Evolutionary conservation across 2,329 filamentous ascomycete species (phyloP), one percentile per base, ranked within the genome.

Genomic region (Fusarium torreyae): DNA sequence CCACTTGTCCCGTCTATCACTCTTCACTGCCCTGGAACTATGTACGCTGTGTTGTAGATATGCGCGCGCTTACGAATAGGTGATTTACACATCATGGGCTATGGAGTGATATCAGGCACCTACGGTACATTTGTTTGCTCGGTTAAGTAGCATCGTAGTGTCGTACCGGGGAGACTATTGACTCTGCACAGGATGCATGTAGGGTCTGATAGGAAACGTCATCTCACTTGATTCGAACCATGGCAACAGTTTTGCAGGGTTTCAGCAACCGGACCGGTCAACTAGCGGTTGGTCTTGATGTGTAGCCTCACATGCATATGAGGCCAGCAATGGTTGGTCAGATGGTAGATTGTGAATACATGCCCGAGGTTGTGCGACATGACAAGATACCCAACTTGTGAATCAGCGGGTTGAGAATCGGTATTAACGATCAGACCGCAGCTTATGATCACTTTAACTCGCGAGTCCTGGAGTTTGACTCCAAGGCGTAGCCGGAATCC

Each of bases 31-130:
- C 59, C 54, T 51, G 53, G 44, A 17, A 31, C 26, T 49, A 43
- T 39, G 31, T 40, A 20, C 57, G 51, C 22, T 58, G 59, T 36
- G 59, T 58, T 64, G 39, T 53, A 31, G 60, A 42, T 52, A 48
- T 70, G 63, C 49, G 66, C 56, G 66, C 57, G 67, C 40, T 59
- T 68, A 51, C 72, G 65, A 75, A 75, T 74, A 38, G 45, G 53
- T 66, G 43, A 44, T 40, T 58, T 58, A 64, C 67, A 72, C 72
- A 74, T 72, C 52, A 66, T 39, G 22, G 14, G 9, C 33, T 36
- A 50, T 66, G 31, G 50, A 42, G 61, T 44, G 66, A 66, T 61
- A 46, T 42, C 18, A 11, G 34, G 45, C 34, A 61, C 22, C 22
- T 24, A 7, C 22, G 22, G 36, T 38, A 40, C 39, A 49, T 18